Evolutionary conservation across 805 yeast species (phyloP).

Genomic region (Candida maris): DNA sequence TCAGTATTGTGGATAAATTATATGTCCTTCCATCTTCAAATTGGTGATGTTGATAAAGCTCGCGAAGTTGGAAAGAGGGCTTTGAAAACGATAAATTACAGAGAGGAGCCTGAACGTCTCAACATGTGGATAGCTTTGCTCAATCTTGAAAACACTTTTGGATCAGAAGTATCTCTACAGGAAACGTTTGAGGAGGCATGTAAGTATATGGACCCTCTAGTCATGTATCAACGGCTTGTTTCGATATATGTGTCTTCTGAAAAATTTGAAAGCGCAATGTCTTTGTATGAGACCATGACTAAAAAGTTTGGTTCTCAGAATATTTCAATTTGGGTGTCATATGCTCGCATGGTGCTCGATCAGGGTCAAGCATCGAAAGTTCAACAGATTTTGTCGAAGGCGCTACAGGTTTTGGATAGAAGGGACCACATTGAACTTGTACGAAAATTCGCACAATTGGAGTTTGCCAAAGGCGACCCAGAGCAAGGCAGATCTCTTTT

Average conservation of each 20-base stretch:
- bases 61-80: slow-evolving; percentile 93
- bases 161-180: slow-evolving; percentile 76
- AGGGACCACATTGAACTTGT: slow-evolving; percentile 76
- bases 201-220: slow-evolving; percentile 86
- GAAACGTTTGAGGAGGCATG: slow-evolving; percentile 79
- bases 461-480: slow-evolving; percentile 80
- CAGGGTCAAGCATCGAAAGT: slow-evolving; percentile 56
- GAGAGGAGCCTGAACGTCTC: slow-evolving; percentile 90
- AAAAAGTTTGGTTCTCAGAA: slow-evolving; percentile 76
- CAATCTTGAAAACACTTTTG: slow-evolving; percentile 92
- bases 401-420: slow-evolving; percentile 68
- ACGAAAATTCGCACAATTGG: slow-evolving; percentile 84
- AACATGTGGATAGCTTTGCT: slow-evolving; percentile 95
- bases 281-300: slow-evolving; percentile 58
- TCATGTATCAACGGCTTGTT: slow-evolving; percentile 76
- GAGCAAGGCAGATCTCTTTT: slow-evolving; percentile 94
- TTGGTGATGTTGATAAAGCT: slow-evolving; percentile 92
- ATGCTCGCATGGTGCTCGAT: slow-evolving; percentile 71
- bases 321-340: slow-evolving; percentile 74
- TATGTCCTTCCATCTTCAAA: slow-evolving; percentile 95
- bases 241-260: slow-evolving; percentile 73
- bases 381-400: slow-evolving; percentile 68
- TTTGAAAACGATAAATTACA: slow-evolving; percentile 78
- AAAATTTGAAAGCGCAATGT: slow-evolving; percentile 66
- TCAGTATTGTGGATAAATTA: slow-evolving; percentile 96